phyloP scores from a whole-genome alignment of 306 rosid genomes.

The Sicyos edulis region DNA sequence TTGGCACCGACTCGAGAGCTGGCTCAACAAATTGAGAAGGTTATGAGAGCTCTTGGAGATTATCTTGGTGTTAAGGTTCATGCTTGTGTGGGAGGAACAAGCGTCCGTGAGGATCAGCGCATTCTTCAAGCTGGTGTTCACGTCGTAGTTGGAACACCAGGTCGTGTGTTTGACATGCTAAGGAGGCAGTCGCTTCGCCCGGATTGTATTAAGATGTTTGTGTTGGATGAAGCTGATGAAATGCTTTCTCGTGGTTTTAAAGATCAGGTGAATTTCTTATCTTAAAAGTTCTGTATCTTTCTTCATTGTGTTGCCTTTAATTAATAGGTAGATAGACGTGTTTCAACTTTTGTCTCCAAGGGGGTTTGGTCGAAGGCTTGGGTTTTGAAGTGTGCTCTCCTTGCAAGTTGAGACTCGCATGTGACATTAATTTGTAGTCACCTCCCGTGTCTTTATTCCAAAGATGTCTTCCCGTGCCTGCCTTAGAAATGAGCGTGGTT shows the following conservation, averaged over 20 bases:
- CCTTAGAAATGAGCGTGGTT: too few relatives aligned
- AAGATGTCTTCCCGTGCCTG: too few relatives aligned
- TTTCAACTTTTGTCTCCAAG: too few relatives aligned
- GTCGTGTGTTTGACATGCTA: slow-evolving; percentile 92
- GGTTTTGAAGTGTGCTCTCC: too few relatives aligned
- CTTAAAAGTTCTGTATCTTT: neutral
- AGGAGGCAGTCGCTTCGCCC: slow-evolving; percentile 91
- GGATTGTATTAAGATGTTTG: slow-evolving; percentile 82
- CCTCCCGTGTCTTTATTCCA: too few relatives aligned
- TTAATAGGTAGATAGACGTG: too few relatives aligned
- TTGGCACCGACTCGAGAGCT: slow-evolving; percentile 94
- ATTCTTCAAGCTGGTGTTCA: slow-evolving; percentile 97
- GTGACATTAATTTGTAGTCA: too few relatives aligned
- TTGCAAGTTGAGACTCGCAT: too few relatives aligned
- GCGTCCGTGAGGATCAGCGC: slow-evolving; percentile 95
- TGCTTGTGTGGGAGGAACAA: slow-evolving; percentile 94
- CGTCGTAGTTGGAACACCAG: slow-evolving; percentile 93
- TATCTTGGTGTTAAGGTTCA: slow-evolving; percentile 98
- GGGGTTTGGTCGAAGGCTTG: too few relatives aligned
- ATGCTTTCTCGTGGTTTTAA: slow-evolving; percentile 99
- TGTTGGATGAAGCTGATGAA: slow-evolving; percentile 93
- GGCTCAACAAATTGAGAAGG: slow-evolving; percentile 96
- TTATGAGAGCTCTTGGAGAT: slow-evolving; percentile 98
- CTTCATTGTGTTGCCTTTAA: too few relatives aligned
- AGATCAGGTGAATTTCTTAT: slow-evolving; percentile 47